These are phyloP conservation scores for Phlyctochytrium bullatum DNA, from an alignment of 192 early-diverging fungal genomes.

Conservation along the genomic window DNA sequence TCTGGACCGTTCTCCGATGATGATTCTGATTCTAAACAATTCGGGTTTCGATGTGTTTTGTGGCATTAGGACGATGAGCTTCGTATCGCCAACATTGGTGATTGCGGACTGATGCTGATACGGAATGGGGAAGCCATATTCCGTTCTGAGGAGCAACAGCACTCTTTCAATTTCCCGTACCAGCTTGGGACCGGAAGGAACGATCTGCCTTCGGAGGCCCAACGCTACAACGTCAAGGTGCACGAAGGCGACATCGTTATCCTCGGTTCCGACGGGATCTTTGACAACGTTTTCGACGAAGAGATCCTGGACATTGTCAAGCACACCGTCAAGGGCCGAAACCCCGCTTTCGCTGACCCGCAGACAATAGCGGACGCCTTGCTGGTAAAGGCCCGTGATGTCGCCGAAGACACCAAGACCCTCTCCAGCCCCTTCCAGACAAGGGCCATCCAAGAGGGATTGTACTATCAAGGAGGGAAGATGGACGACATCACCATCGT, in stretches of 20 bases:
- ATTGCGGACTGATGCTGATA: slow-evolving; percentile 88
- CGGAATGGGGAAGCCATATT: slow-evolving; percentile 86
- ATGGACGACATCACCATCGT: slow-evolving; percentile 92
- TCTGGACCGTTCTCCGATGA: neutral
- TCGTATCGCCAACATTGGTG: slow-evolving; percentile 91
- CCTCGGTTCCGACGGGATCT: slow-evolving; percentile 89
- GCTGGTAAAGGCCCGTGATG: slow-evolving; percentile 68
- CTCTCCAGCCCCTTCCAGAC: slow-evolving; percentile 85
- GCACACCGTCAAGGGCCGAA: slow-evolving; percentile 8
- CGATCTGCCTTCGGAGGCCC: slow-evolving; percentile 81
- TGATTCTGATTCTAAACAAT: neutral
- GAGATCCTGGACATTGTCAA: slow-evolving; percentile 89
- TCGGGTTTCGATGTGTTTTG: neutral
- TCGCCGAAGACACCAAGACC: slow-evolving; percentile 75
- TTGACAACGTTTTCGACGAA: slow-evolving; percentile 98
- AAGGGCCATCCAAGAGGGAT: slow-evolving; percentile 90
- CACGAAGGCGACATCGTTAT: slow-evolving; percentile 91
- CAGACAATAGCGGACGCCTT: slow-evolving; percentile 76
- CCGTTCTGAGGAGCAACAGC: slow-evolving; percentile 95
- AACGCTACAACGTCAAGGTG: slow-evolving; percentile 79
- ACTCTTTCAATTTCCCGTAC: slow-evolving; percentile 98
- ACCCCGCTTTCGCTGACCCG: slow-evolving; percentile 52
- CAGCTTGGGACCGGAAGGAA: slow-evolving; percentile 87
- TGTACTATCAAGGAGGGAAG: slow-evolving; percentile 93
- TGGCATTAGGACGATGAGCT: slow-evolving; percentile 92